A percentile compares a stretch with the other conserved stretches of the same genome.
These are phyloP conservation scores for Cinnamomum chago DNA, from an alignment of 164 flowering plant genomes.

Conservation along the genomic window DNA sequence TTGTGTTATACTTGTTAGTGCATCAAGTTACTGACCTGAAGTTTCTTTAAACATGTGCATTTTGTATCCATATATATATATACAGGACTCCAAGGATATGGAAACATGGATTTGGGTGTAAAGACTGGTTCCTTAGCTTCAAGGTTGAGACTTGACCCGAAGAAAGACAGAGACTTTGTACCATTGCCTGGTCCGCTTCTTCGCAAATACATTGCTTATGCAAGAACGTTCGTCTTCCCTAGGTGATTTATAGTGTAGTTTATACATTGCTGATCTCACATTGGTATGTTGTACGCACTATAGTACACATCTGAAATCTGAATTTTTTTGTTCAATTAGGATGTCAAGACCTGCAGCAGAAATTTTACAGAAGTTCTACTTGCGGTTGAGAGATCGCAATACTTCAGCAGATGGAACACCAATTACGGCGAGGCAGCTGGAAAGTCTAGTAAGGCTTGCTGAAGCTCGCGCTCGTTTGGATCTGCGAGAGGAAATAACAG, in stretches of 20 bases:
- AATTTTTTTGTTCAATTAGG: constrained; percentile 29
- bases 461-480: constrained; percentile 96
- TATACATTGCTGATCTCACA: background rate
- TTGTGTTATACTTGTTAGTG: background rate
- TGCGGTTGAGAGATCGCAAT: constrained; percentile 67
- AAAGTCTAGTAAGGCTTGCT: constrained; percentile 91
- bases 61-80: background rate
- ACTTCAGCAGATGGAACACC: constrained; percentile 95
- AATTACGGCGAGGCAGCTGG: constrained; percentile 96
- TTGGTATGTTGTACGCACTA: background rate
- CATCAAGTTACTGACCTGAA: background rate
- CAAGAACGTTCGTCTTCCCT: constrained; percentile 78
- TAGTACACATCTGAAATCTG: background rate
- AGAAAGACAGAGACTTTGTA: constrained; percentile 60
- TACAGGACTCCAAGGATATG: constrained; percentile 38
- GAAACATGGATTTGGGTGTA: constrained; percentile 28
- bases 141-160: constrained; percentile 71
- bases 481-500: constrained; percentile 88
- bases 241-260: constrained; percentile 41
- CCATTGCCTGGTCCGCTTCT: constrained; percentile 87
- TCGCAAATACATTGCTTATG: constrained; percentile 95
- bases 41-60: background rate
- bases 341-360: constrained; percentile 94
- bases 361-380: constrained; percentile 83
- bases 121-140: constrained; percentile 63